Evolutionary conservation across 768 basidiomycete genomes (phyloP).

Genomic region (Neoboletus subvelutipes): DNA sequence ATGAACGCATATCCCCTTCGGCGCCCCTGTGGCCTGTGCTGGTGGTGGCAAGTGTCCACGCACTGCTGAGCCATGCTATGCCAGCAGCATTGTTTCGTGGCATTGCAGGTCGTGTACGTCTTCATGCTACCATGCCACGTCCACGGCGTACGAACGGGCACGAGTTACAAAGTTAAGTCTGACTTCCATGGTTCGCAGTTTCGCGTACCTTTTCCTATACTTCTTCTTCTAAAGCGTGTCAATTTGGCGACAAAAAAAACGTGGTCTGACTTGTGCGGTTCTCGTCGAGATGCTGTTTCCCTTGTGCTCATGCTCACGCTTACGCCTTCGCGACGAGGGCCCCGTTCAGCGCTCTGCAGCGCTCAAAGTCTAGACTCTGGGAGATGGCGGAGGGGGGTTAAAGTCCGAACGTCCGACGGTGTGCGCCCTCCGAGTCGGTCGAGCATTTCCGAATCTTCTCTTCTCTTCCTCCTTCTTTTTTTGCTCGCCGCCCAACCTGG

Average conservation of each 20-base stretch:
- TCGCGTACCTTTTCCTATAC: not conserved
- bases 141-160: not conserved
- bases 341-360: too few species aligned
- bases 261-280: not conserved
- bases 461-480: not conserved
- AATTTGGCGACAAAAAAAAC: not conserved
- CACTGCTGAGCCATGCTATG: not conserved
- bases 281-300: not conserved
- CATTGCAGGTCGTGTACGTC: not conserved
- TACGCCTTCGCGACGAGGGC: too few species aligned
- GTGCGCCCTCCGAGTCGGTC: not conserved
- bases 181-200: not conserved
- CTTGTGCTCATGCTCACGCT: not conserved
- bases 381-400: not conserved
- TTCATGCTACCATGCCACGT: not conserved
- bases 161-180: not conserved
- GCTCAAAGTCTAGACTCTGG: not conserved
- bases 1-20: not conserved
- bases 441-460: not conserved
- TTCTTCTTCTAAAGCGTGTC: not conserved
- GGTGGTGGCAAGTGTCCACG: not conserved
- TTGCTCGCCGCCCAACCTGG: not conserved
- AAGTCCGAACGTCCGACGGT: not conserved
- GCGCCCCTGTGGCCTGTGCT: not conserved
- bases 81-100: not conserved